Conservation (phyloP, 805 yeast genomes). For the Jamesozyma spencerorum region DNA sequence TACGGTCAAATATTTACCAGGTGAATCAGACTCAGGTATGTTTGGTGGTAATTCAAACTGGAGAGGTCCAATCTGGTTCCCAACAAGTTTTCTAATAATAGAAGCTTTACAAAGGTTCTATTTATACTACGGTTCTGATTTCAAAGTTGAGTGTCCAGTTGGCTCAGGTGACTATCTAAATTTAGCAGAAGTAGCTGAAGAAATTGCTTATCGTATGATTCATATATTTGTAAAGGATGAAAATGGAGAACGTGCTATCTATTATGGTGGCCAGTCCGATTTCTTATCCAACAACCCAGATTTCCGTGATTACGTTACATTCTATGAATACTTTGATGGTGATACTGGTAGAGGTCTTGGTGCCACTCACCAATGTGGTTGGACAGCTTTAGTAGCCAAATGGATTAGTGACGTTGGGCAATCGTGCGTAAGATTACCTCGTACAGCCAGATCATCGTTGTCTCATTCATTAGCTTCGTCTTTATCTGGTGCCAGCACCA, state of each 20-base stretch:
- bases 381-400: slow-evolving; percentile 91
- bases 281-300: slow-evolving; percentile 53
- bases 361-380: slow-evolving; percentile 90
- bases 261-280: slow-evolving; percentile 54
- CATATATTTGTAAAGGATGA: slow-evolving; percentile 59
- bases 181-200: slow-evolving; percentile 85
- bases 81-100: slow-evolving; percentile 74
- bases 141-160: slow-evolving; percentile 81
- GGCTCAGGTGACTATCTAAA: slow-evolving; percentile 70
- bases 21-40: slow-evolving; percentile 86
- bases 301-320: slow-evolving; percentile 69
- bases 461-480: slow-evolving; percentile 8
- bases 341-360: slow-evolving; percentile 93
- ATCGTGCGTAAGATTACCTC: slow-evolving; percentile 33
- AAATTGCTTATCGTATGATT: slow-evolving; percentile 76
- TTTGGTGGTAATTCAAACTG: slow-evolving; percentile 96
- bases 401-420: slow-evolving; percentile 84
- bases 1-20: slow-evolving; percentile 67
- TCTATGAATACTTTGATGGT: slow-evolving; percentile 85
- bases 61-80: slow-evolving; percentile 98
- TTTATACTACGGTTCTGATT: slow-evolving; percentile 76
- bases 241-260: slow-evolving; percentile 59
- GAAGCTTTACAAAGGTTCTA: slow-evolving; percentile 83
- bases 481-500: slow-evolving; percentile 4
- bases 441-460: slow-evolving; percentile 24